Conservation (phyloP, 148 eudicot species). For the Vaccinium darrowii region DNA sequence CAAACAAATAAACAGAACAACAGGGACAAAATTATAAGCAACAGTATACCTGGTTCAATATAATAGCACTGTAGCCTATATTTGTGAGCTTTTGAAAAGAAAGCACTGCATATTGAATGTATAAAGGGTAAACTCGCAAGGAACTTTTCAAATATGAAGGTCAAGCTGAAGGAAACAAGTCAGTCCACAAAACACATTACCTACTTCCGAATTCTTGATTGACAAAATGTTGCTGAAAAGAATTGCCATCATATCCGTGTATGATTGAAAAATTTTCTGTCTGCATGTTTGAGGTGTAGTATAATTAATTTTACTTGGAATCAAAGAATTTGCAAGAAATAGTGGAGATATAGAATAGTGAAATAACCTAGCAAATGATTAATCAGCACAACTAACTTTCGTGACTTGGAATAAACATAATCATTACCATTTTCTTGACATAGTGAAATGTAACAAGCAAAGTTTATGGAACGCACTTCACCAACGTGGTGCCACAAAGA, state of each 20-base stretch:
- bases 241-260: constrained; percentile 60
- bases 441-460: not conserved
- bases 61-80: constrained; percentile 78
- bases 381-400: not conserved
- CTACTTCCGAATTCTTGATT: constrained; percentile 43
- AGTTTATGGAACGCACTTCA: not conserved
- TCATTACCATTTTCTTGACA: not conserved
- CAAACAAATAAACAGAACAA: not conserved
- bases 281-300: constrained; percentile 34
- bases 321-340: not conserved
- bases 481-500: not conserved
- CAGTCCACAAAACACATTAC: constrained; percentile 33
- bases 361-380: not conserved
- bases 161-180: constrained; percentile 12
- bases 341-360: not conserved
- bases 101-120: constrained; percentile 44
- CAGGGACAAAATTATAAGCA: not conserved
- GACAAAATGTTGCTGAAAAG: constrained; percentile 60
- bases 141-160: not conserved
- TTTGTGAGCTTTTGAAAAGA: constrained; percentile 75
- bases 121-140: not conserved
- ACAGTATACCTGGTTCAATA: constrained; percentile 47
- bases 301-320: not conserved
- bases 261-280: constrained; percentile 65
- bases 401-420: not conserved